Conservation (phyloP, 2,329 filamentous ascomycete species). For the Aspergillus oerlinghausenensis region DNA sequence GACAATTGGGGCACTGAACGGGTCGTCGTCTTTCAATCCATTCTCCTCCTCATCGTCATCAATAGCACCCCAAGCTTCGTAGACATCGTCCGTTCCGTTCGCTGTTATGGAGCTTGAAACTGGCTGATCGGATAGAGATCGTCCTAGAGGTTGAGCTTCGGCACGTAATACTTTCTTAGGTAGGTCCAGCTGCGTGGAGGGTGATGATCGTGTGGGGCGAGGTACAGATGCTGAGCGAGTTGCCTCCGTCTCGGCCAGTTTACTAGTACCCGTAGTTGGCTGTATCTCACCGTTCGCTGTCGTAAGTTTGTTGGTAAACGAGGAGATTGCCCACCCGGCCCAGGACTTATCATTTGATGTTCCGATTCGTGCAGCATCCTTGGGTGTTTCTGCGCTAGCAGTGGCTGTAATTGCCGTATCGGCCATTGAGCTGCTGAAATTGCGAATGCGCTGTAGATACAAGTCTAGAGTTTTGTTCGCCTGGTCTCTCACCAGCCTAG, state of each 20-base stretch:
- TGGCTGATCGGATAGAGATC: constrained; percentile 39
- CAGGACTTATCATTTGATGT: constrained; percentile 71
- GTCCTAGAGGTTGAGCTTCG: constrained; percentile 26
- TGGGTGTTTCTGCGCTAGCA: constrained; percentile 42
- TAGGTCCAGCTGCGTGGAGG: constrained; percentile 19
- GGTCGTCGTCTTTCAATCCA: constrained; percentile 43
- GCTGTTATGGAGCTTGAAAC: constrained; percentile 44
- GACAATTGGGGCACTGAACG: constrained; percentile 32
- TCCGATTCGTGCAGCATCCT: constrained; percentile 65
- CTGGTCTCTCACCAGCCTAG: constrained; percentile 74
- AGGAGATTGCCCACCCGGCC: constrained; percentile 98
- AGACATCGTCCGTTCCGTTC: constrained; percentile 55
- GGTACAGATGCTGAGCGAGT: constrained; percentile 48
- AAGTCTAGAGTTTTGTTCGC: constrained; percentile 83
- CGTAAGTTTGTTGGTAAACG: constrained; percentile 91
- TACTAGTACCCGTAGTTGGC: constrained; percentile 47
- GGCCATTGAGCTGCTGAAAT: constrained; percentile 70
- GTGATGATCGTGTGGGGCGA: constrained; percentile 32
- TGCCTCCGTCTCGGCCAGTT: constrained; percentile 40
- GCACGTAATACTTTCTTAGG: constrained; percentile 22
- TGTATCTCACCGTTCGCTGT: constrained; percentile 83
- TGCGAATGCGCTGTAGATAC: constrained; percentile 77
- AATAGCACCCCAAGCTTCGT: constrained; percentile 70
- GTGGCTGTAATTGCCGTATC: constrained; percentile 72
- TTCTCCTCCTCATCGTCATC: constrained; percentile 53